phyloP scores from a whole-genome alignment of 2,329 filamentous ascomycete species.

The Neurospora sp. region DNA sequence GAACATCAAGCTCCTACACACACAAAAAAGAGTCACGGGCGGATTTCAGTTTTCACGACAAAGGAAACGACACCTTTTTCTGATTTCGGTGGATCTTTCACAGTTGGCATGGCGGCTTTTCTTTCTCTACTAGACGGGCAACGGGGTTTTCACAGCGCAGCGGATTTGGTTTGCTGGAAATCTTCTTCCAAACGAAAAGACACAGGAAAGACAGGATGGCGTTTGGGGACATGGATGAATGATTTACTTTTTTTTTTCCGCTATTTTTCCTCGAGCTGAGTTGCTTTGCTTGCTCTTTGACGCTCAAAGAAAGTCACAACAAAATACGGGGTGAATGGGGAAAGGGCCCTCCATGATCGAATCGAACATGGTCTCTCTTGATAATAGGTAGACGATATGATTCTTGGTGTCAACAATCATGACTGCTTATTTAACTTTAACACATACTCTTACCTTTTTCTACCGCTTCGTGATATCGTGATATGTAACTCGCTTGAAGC shows the following conservation, averaged over 20 bases:
- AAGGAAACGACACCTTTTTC: not conserved
- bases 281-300: not conserved
- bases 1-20: not conserved
- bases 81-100: not conserved
- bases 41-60: not conserved
- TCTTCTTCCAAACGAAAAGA: not conserved
- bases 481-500: not conserved
- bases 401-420: not conserved
- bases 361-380: not conserved
- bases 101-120: not conserved
- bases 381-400: not conserved
- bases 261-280: not conserved
- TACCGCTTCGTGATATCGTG: not conserved
- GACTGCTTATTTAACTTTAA: not conserved
- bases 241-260: not conserved
- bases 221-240: not conserved
- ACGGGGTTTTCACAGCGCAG: not conserved
- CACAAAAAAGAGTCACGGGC: not conserved
- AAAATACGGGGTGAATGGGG: not conserved
- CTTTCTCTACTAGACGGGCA: not conserved
- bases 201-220: slow-evolving; percentile 1
- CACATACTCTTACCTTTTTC: not conserved
- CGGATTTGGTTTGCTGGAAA: not conserved
- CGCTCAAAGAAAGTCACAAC: not conserved
- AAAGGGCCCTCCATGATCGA: not conserved